A percentile compares a stretch with the other conserved stretches of the same genome.
These are phyloP conservation scores for Piper longum DNA, from an alignment of 164 flowering plant genomes.

Conservation along the genomic window DNA sequence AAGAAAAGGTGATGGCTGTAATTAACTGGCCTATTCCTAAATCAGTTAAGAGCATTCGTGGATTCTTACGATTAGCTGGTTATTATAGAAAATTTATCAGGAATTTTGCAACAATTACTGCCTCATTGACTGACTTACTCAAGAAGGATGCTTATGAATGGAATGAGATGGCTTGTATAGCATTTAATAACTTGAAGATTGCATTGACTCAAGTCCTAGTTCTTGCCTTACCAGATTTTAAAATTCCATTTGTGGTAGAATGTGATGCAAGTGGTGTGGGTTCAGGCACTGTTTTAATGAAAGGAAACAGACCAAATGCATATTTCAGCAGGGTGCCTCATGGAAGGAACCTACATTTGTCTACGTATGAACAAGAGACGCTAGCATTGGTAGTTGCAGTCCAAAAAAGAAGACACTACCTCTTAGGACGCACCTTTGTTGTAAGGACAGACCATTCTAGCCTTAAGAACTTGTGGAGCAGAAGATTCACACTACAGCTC, in stretches of 20 bases:
- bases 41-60: neutral
- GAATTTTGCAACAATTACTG: neutral
- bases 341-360: neutral
- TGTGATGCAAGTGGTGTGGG: neutral
- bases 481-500: neutral
- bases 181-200: neutral
- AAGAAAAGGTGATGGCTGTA: no score
- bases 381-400: neutral
- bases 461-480: neutral
- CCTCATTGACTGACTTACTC: neutral
- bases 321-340: neutral
- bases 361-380: neutral
- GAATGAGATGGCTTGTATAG: neutral
- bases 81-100: neutral
- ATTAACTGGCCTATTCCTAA: neutral
- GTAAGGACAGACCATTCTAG: neutral
- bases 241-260: no score
- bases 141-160: neutral
- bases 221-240: neutral
- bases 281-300: neutral
- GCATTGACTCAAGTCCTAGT: neutral
- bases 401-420: neutral
- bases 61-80: neutral
- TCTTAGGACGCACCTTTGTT: neutral
- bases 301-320: neutral